Conservation (phyloP, 1,139 yeast species). For the Saccharomyces hybrid region DNA sequence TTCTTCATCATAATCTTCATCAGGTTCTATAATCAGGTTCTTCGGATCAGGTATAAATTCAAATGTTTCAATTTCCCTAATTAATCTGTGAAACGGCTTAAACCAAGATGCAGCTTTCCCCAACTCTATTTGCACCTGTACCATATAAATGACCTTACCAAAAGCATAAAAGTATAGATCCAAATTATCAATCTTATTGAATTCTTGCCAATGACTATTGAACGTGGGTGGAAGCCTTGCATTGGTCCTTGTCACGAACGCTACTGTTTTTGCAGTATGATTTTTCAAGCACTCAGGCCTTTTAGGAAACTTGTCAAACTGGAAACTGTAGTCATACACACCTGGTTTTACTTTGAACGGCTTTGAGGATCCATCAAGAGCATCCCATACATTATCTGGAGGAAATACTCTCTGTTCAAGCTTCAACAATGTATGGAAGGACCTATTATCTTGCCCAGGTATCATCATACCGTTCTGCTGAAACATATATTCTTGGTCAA, state of each 20-base stretch:
- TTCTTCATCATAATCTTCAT: conserved; percentile 10
- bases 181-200: conserved; percentile 20
- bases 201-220: conserved; percentile 21
- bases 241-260: conserved; percentile 19
- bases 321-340: conserved; percentile 21
- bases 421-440: conserved; percentile 21
- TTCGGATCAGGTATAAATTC: conserved; percentile 24
- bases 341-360: conserved; percentile 28
- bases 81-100: conserved; percentile 20
- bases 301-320: conserved; percentile 21
- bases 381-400: conserved; percentile 29
- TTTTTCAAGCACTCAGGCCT: conserved; percentile 22
- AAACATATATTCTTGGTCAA: conserved; percentile 17
- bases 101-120: conserved; percentile 26
- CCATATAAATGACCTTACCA: conserved; percentile 25
- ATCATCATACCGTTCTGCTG: conserved; percentile 20
- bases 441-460: conserved; percentile 22
- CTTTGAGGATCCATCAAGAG: conserved; percentile 22
- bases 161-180: conserved; percentile 25
- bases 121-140: conserved; percentile 23
- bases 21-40: conserved; percentile 4
- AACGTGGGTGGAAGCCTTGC: conserved; percentile 28
- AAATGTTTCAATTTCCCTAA: conserved; percentile 17
- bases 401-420: conserved; percentile 25
- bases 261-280: conserved; percentile 18